Percentiles rank a stretch among this genome's conserved stretches.
phyloP scores from a whole-genome alignment of 495 filamentous ascomycete species.

The Penicillium steckii region DNA sequence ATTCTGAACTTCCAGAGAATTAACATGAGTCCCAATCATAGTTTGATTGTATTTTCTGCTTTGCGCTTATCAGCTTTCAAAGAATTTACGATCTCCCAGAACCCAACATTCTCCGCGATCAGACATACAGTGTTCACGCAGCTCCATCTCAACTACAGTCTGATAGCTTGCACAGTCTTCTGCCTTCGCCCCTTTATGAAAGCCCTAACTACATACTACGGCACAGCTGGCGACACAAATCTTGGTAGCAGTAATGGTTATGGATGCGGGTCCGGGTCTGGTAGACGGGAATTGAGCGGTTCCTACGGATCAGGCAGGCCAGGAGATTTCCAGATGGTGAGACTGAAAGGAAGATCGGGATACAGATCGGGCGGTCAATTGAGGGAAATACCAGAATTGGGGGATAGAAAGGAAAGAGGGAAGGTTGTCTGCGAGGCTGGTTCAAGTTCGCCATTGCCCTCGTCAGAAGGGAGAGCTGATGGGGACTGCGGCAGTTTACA shows the following conservation, averaged over 20 bases:
- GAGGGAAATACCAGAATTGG: background rate
- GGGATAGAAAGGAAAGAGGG: background rate
- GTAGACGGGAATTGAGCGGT: background rate
- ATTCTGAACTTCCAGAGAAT: background rate
- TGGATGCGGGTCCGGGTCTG: background rate
- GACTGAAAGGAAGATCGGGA: background rate
- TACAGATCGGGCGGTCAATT: background rate
- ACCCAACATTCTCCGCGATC: constrained; percentile 29
- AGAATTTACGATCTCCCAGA: background rate
- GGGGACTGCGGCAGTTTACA: background rate
- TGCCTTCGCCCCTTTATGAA: constrained; percentile 4
- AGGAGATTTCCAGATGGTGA: background rate
- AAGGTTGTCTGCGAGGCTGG: background rate
- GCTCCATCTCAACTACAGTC: constrained; percentile 31
- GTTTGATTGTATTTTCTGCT: background rate
- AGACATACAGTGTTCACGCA: constrained; percentile 31
- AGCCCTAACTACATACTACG: background rate
- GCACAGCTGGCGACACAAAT: background rate
- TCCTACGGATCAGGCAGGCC: background rate
- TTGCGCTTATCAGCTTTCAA: background rate
- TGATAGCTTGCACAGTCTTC: constrained; percentile 13
- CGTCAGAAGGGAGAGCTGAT: too few relatives aligned
- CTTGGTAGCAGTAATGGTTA: background rate
- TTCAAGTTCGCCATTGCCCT: background rate
- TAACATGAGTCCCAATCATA: background rate